These are phyloP conservation scores for Kodamaea restingae DNA, from an alignment of 805 yeast genomes.

Conservation along the genomic window DNA sequence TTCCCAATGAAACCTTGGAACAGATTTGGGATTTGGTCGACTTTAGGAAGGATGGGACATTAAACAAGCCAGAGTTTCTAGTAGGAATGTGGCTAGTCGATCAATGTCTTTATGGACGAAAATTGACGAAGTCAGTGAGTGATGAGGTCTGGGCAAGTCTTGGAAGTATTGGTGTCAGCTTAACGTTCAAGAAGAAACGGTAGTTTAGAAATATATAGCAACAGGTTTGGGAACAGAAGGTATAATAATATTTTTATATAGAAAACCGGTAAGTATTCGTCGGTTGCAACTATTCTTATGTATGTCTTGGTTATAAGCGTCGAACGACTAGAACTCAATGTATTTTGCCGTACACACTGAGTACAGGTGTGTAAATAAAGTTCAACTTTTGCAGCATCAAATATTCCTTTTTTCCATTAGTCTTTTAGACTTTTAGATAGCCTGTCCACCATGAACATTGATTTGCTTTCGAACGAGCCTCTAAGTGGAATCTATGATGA, in stretches of 20 bases:
- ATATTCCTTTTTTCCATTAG: not conserved
- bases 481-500: constrained; percentile 18
- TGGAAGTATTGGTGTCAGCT: constrained; percentile 42
- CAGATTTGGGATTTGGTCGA: constrained; percentile 74
- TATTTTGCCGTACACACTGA: too few relatives aligned
- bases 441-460: constrained; percentile 33
- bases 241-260: too few relatives aligned
- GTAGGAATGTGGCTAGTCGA: constrained; percentile 99
- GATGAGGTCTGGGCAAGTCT: constrained; percentile 80
- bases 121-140: constrained; percentile 69
- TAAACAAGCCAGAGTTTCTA: constrained; percentile 76
- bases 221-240: too few relatives aligned
- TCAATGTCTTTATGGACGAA: constrained; percentile 91
- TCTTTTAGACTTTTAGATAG: not conserved
- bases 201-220: not conserved
- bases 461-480: constrained; percentile 33
- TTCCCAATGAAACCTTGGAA: constrained; percentile 54
- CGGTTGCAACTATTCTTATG: too few relatives aligned
- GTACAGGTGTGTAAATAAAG: too few relatives aligned
- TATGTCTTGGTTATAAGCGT: too few relatives aligned
- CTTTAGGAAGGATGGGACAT: constrained; percentile 61
- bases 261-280: too few relatives aligned
- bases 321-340: too few relatives aligned
- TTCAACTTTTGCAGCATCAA: not conserved
- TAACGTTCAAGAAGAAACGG: constrained; percentile 34